These are phyloP conservation scores for Aschersonia sp. DNA, from an alignment of 2,329 filamentous ascomycete genomes.

Conservation along the genomic window DNA sequence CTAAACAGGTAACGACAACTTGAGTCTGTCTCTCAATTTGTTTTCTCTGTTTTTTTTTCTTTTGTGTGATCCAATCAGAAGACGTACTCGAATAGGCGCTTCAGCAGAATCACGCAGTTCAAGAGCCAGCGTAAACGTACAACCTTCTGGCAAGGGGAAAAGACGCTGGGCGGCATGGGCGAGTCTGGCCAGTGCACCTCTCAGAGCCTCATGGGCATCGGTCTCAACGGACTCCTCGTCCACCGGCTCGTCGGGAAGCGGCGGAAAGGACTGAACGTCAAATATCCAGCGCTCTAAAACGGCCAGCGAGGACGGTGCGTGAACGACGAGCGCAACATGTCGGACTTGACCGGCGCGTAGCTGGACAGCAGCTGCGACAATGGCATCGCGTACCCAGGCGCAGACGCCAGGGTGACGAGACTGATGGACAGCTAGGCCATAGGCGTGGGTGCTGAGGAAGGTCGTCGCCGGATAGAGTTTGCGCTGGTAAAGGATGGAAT, in stretches of 20 bases:
- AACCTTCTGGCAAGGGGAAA: constrained; percentile 42
- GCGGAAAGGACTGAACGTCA: constrained; percentile 38
- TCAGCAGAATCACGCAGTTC: constrained; percentile 50
- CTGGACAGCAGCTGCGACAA: constrained; percentile 56
- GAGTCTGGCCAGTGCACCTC: constrained; percentile 50
- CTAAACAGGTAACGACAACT: too few relatives aligned
- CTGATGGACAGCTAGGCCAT: constrained; percentile 74
- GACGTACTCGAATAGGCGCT: constrained; percentile 41
- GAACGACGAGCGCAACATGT: constrained; percentile 34
- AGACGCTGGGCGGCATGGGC: constrained; percentile 45
- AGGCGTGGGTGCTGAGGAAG: constrained; percentile 67
- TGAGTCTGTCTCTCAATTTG: neutral
- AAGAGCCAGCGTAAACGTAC: constrained; percentile 64
- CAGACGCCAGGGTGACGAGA: constrained; percentile 77
- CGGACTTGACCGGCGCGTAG: constrained; percentile 41
- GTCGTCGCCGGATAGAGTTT: constrained; percentile 62
- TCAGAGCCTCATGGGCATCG: constrained; percentile 59
- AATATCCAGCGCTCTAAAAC: constrained; percentile 51
- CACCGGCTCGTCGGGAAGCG: constrained; percentile 8
- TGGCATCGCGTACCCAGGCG: constrained; percentile 71
- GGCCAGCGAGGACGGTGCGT: constrained; percentile 19
- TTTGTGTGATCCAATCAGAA: neutral
- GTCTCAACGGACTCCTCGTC: constrained; percentile 14
- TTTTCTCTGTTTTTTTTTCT: neutral
- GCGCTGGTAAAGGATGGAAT: constrained; percentile 77